A percentile compares a stretch with the other conserved stretches of the same genome.
Conservation (phyloP, 1,139 yeast species). For the Debaryomyces sp. region DNA sequence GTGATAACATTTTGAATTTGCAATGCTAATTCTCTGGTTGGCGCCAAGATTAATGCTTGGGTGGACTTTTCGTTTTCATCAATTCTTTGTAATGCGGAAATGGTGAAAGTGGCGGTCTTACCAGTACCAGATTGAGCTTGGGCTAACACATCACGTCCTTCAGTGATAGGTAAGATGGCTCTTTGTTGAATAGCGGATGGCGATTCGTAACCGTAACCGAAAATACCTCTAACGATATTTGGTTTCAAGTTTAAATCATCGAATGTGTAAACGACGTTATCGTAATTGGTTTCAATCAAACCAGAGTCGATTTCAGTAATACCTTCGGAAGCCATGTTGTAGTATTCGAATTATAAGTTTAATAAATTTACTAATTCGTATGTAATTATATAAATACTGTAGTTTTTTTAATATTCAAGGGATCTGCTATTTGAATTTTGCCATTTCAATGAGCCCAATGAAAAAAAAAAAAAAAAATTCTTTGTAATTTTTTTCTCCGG, state of each 20-base stretch:
- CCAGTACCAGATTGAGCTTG: constrained; percentile 99
- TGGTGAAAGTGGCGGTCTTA: constrained; percentile 98
- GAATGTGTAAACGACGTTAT: constrained; percentile 88
- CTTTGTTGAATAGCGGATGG: constrained; percentile 99
- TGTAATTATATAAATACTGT: neutral
- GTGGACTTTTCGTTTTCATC: constrained; percentile 76
- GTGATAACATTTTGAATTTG: constrained; percentile 97
- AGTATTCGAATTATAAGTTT: constrained; percentile 9
- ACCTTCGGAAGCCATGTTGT: constrained; percentile 52
- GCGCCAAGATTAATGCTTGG: constrained; percentile 95
- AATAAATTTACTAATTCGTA: constrained; percentile 6
- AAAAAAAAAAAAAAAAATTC: constrained; percentile 10
- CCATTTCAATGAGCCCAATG: constrained; percentile 6
- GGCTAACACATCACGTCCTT: constrained; percentile 96
- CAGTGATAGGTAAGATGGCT: constrained; percentile 95
- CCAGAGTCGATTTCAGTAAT: constrained; percentile 82
- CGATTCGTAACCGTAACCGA: constrained; percentile 96
- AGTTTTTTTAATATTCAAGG: constrained; percentile 1
- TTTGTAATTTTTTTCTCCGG: constrained; percentile 22
- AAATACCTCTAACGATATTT: constrained; percentile 82
- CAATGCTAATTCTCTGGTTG: constrained; percentile 98
- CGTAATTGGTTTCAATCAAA: constrained; percentile 95
- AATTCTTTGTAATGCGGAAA: constrained; percentile 93
- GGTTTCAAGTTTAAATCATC: constrained; percentile 86
- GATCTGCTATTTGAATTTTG: constrained; percentile 1